A percentile compares a stretch with the other conserved stretches of the same genome.
phyloP scores from a whole-genome alignment of 129 eudicot genomes.

The Scalesia atractyloides region DNA sequence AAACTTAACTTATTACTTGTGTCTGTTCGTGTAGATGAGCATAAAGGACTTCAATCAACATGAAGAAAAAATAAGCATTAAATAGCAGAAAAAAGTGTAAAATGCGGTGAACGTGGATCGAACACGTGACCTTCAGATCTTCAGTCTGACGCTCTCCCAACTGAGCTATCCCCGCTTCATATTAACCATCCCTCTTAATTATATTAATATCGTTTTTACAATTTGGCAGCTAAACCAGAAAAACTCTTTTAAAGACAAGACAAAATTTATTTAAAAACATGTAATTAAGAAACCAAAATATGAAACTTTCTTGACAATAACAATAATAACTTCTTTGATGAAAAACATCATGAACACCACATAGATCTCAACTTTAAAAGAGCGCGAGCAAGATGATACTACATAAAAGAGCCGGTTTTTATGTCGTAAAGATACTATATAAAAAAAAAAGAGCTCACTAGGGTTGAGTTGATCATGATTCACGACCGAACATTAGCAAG shows the following conservation, averaged over 20 bases:
- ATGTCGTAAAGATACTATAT: not conserved
- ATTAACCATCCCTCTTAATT: not conserved
- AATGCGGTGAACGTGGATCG: slow-evolving; percentile 98
- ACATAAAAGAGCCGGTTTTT: slow-evolving; percentile 4
- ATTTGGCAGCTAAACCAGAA: too few species aligned
- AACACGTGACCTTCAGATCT: slow-evolving; percentile 99
- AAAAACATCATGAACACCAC: not conserved
- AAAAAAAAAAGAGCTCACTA: not conserved
- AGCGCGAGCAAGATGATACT: not conserved
- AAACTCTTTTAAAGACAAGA: not conserved
- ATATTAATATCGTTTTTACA: not conserved
- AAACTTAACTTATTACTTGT: too few species aligned
- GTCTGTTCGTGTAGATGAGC: too few species aligned
- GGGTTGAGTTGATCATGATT: slow-evolving; percentile 44
- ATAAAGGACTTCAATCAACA: too few species aligned
- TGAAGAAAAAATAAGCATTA: not conserved
- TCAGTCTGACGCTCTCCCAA: slow-evolving; percentile 76
- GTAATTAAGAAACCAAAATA: not conserved
- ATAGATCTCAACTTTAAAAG: not conserved
- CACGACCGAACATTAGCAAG: slow-evolving; percentile 82
- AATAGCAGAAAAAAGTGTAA: not conserved
- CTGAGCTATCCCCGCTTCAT: slow-evolving; percentile 47
- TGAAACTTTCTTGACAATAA: not conserved
- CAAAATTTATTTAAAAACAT: not conserved
- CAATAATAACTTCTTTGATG: not conserved